Base-by-base conservation (phyloP, 495 filamentous ascomycete species). In the Zalerion maritima region DNA sequence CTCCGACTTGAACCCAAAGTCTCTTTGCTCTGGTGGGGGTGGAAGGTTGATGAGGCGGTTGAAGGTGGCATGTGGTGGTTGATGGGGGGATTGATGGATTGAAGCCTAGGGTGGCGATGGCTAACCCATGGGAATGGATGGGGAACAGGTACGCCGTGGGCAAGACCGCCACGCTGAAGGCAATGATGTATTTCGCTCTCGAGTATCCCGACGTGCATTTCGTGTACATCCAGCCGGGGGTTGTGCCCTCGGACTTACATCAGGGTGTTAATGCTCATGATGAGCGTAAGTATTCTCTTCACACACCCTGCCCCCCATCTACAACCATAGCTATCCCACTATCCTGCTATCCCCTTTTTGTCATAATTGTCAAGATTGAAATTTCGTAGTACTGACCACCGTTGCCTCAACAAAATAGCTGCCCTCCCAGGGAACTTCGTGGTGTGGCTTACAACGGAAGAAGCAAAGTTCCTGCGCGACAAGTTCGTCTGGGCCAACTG, bases 381-480 rank as follows among this genome's bases (percentile, higher is more conserved):
- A 5, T 3, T 14, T 13, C n/a, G 14, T 7, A 22, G 7, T 2
- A 20, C 18, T 20, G 8, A 2, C 1, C 5, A 6, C 3, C 3
- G 13, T 6, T 21, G 8, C 16, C 12, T 3, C 18, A 5, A 27
- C 2, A 14, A 0, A 5, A 10, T 24, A 64, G 64, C 36, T 12
- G 32, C 45, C 1, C 49, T 73, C 4, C 48, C 65, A 0, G 62
- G 45, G 4, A 31, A 58, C 11, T 69, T 61, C 35, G 47, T 50
- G 14, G 54, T 73, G 12, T 73, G 70, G 67, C 43, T 52, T 2
- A 50, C 56, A 2, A 53, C 47, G 4, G 38, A 50, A 1, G 62
- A 71, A 24, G 63, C 66, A n/a, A 40, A 31, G n/a, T 69, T 66
- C 37, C 36, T 71, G 5, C 60, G 62, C 19, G 67, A 67, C 4